phyloP scores from a whole-genome alignment of 768 basidiomycete species.

The Amanita phalloides region DNA sequence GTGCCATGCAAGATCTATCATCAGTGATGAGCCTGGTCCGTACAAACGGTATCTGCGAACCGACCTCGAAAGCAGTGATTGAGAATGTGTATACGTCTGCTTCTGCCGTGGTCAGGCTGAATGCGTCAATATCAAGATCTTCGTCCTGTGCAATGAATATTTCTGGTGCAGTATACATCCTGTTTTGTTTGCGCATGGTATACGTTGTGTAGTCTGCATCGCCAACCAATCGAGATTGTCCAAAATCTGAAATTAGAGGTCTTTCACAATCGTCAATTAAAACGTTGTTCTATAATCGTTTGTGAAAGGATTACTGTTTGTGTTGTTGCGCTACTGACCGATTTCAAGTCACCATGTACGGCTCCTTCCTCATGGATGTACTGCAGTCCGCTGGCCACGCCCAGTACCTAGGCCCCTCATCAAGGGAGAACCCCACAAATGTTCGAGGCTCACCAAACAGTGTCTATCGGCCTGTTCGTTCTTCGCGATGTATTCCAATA shows the following conservation, averaged over 20 bases:
- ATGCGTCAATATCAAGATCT: neutral
- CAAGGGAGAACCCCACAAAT: neutral
- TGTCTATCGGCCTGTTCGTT: neutral
- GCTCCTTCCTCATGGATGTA: neutral
- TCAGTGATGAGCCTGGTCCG: neutral
- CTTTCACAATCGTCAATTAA: neutral
- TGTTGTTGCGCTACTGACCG: neutral
- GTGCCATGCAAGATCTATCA: neutral
- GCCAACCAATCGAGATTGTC: neutral
- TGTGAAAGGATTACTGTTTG: neutral
- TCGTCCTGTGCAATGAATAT: neutral
- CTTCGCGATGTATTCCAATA: neutral
- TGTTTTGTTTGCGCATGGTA: neutral
- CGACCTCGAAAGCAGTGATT: neutral
- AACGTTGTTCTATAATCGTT: neutral
- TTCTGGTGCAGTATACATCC: neutral
- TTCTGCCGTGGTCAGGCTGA: neutral
- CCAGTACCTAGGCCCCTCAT: neutral
- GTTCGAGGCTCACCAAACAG: neutral
- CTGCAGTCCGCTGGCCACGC: neutral
- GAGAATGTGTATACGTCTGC: constrained; percentile 1
- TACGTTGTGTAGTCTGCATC: neutral
- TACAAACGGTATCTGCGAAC: neutral
- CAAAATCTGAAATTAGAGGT: neutral
- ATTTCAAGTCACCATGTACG: constrained; percentile 1